Percentiles rank a stretch among this genome's conserved stretches.
These are phyloP conservation scores for Entelexis sorbosivorans DNA, from an alignment of 1,139 yeast genomes.

Conservation along the genomic window DNA sequence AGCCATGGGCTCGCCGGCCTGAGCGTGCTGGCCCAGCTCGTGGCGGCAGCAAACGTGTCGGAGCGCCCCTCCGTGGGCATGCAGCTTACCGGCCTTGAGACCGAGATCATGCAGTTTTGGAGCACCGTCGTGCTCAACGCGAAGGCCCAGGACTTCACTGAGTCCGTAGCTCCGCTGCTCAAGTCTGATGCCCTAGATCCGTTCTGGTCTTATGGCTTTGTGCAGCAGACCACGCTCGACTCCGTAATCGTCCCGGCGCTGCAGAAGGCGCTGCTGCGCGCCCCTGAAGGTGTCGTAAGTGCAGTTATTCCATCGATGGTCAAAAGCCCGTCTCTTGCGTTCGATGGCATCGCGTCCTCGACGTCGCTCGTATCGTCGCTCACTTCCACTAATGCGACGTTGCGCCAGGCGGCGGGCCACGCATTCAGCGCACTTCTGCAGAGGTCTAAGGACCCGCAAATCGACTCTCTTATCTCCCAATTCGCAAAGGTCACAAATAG, in stretches of 20 bases:
- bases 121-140: conserved; percentile 10
- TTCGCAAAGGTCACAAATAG: conserved; percentile 45
- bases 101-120: conserved; percentile 7
- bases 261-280: conserved; percentile 68
- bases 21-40: not conserved
- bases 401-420: conserved; percentile 35
- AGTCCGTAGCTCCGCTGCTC: conserved; percentile 10
- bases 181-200: conserved; percentile 25
- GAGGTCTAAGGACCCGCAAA: conserved; percentile 24
- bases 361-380: conserved; percentile 47
- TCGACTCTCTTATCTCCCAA: conserved; percentile 46
- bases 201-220: conserved; percentile 35
- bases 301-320: conserved; percentile 43
- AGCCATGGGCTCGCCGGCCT: conserved; percentile 4
- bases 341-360: conserved; percentile 37
- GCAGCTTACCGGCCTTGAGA: not conserved
- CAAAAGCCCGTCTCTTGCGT: conserved; percentile 32
- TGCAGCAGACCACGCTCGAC: conserved; percentile 38
- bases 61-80: conserved; percentile 1
- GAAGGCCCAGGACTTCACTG: conserved; percentile 14
- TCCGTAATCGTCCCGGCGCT: conserved; percentile 45
- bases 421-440: conserved; percentile 24
- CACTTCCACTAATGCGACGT: conserved; percentile 58
- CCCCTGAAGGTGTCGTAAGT: conserved; percentile 63
- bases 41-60: not conserved